Base-by-base conservation (phyloP, 2,329 filamentous ascomycete genomes). In the Colletotrichum eleusines region DNA sequence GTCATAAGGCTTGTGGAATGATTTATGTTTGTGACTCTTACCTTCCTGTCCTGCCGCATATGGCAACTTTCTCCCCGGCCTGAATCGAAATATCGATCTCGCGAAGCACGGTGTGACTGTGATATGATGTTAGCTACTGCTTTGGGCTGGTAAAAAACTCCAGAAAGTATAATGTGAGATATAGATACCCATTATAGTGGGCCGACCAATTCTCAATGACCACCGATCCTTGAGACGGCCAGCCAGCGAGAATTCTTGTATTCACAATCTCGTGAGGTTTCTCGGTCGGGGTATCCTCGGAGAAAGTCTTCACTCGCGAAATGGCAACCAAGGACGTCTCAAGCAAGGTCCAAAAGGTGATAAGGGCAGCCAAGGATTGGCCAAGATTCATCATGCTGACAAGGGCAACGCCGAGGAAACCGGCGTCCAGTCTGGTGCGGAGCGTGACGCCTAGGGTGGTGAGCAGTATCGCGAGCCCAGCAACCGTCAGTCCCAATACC, bases 401-500 rank as follows among this genome's bases (percentile, higher is more conserved):
- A 14, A 79, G 69, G 23, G 76, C 76, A 12, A 78, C 63, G 2
- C 80, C 81, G 2, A 79, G 75, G 2, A 78, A 74, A 1, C 80
- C 79, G 33, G 63, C 54, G 35, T 16, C 74, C 76, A 9, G 77
- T 75, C 0, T 66, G 66, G 0, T 72, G 72, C 1, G 73, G 60
- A 26, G 76, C 61, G 18, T 70, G 1, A 86, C 81, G 1, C 84
- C 81, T 3, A 87, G 82, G 76, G 82, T 76, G 2, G 89, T 82
- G 0, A 89, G 76, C 1, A 85, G 72, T 0, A 85, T 78, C 0
- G 86, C 85, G n/a, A 89, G 78, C 1, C 79, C 78, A 0, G 85
- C 83, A 0, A 88, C 84, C 53, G 86, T 77, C n/a, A 87, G 74
- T 67, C 87, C 84, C 2, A 87, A 73, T 0, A 85, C 84, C 1